Evolutionary conservation across 208 protist species (phyloP).

Genomic region (Leishmania lainsoni): DNA sequence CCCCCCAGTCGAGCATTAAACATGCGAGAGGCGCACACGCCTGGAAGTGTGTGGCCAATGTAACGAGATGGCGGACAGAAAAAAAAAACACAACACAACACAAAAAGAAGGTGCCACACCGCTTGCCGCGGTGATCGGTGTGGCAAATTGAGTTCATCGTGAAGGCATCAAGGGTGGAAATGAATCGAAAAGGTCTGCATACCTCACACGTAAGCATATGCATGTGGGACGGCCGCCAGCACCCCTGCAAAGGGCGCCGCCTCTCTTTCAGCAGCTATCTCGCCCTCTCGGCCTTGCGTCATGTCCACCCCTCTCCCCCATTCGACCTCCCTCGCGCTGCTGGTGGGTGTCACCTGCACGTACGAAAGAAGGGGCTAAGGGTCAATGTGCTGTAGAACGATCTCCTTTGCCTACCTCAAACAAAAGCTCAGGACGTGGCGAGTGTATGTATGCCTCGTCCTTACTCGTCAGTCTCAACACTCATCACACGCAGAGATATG

Average conservation of each 20-base stretch:
- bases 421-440: neutral
- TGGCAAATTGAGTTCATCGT: neutral
- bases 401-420: neutral
- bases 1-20: neutral
- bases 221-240: neutral
- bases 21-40: neutral
- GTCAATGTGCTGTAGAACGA: neutral
- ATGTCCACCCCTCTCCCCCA: neutral
- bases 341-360: neutral
- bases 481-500: slow-evolving; percentile 2
- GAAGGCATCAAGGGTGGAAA: neutral
- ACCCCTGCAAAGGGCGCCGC: too few relatives aligned
- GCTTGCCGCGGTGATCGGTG: neutral
- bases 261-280: neutral
- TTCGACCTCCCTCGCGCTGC: neutral
- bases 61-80: neutral
- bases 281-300: neutral
- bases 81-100: neutral
- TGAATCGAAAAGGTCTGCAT: neutral
- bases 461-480: neutral
- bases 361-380: too few relatives aligned
- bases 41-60: neutral
- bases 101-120: neutral
- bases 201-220: neutral
- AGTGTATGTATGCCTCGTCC: neutral